These are phyloP conservation scores for Penicillium steckii DNA, from an alignment of 495 filamentous ascomycete genomes.

Conservation along the genomic window DNA sequence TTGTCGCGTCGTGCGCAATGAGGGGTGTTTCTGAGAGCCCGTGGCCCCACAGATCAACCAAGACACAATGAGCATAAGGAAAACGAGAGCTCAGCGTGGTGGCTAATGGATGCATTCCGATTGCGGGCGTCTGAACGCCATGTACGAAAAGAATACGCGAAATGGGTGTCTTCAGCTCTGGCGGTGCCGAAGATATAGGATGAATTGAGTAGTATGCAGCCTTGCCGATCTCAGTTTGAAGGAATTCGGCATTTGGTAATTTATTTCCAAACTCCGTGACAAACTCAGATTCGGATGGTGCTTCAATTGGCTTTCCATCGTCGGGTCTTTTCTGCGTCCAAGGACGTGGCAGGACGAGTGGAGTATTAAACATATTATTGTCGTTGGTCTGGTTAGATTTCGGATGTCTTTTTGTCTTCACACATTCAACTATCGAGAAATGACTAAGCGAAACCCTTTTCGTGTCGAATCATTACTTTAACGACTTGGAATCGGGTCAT, in stretches of 20 bases:
- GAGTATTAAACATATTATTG: constrained; percentile 14
- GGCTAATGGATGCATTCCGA: constrained; percentile 35
- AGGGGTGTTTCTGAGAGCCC: constrained; percentile 36
- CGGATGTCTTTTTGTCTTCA: no score
- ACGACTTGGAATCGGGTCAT: no score
- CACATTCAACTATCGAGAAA: no score
- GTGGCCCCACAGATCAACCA: constrained; percentile 39
- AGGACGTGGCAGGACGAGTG: constrained; percentile 34
- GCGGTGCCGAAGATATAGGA: constrained; percentile 8
- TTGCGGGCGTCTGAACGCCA: constrained; percentile 36
- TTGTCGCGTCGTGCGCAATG: constrained; percentile 19
- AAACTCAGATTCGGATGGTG: constrained; percentile 37
- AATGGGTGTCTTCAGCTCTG: not conserved
- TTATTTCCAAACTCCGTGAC: constrained; percentile 31
- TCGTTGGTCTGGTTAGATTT: not conserved
- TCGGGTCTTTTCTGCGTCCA: constrained; percentile 9
- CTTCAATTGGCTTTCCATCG: constrained; percentile 21
- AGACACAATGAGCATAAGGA: constrained; percentile 31
- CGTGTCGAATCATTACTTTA: no score
- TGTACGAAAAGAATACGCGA: constrained; percentile 32
- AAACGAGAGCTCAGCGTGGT: constrained; percentile 26
- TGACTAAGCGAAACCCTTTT: no score
- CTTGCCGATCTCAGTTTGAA: constrained; percentile 28
- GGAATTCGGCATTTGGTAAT: constrained; percentile 35
- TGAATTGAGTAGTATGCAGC: constrained; percentile 36